A percentile compares a stretch with the other conserved stretches of the same genome.
These are phyloP conservation scores for Boletus calvinii DNA, from an alignment of 1,284 basidiomycete genomes.

Conservation along the genomic window DNA sequence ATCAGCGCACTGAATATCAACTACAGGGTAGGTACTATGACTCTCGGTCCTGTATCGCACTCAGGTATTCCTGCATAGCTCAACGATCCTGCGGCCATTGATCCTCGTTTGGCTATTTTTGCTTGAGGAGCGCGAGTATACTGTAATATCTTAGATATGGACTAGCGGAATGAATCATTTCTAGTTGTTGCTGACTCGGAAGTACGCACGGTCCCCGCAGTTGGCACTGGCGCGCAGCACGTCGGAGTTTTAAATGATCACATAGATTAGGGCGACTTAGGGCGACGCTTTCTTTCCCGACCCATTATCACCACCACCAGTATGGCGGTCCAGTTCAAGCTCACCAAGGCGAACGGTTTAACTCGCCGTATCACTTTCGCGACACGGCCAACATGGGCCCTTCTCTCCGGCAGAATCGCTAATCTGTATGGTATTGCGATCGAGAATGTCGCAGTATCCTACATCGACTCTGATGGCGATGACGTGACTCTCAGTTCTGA, in stretches of 20 bases:
- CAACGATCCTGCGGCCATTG: slow-evolving; percentile 69
- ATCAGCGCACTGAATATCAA: slow-evolving; percentile 65
- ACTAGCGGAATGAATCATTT: not conserved
- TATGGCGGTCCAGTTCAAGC: slow-evolving; percentile 56
- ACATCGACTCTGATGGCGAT: slow-evolving; percentile 67
- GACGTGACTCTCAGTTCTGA: slow-evolving; percentile 71
- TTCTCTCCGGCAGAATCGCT: slow-evolving; percentile 55
- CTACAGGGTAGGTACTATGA: slow-evolving; percentile 48
- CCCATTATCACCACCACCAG: slow-evolving; percentile 18
- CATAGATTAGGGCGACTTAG: slow-evolving; percentile 15
- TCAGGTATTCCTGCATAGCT: slow-evolving; percentile 40
- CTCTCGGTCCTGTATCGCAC: not conserved
- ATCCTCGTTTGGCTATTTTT: slow-evolving; percentile 64
- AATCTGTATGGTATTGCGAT: slow-evolving; percentile 55
- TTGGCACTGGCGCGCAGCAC: slow-evolving; percentile 25
- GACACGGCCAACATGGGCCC: slow-evolving; percentile 50
- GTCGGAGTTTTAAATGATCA: slow-evolving; percentile 44
- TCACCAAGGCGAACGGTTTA: slow-evolving; percentile 46
- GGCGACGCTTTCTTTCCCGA: slow-evolving; percentile 1
- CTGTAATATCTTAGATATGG: too few relatives aligned
- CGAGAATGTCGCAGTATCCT: slow-evolving; percentile 61
- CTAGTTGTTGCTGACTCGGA: not conserved
- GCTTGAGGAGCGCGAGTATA: slow-evolving; percentile 43
- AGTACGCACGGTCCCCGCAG: too few relatives aligned
- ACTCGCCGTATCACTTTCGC: slow-evolving; percentile 61